Evolutionary conservation across 441 rosid species (phyloP), one percentile per base, ranked within the genome.

Genomic region (Adansonia rubrostipa): DNA sequence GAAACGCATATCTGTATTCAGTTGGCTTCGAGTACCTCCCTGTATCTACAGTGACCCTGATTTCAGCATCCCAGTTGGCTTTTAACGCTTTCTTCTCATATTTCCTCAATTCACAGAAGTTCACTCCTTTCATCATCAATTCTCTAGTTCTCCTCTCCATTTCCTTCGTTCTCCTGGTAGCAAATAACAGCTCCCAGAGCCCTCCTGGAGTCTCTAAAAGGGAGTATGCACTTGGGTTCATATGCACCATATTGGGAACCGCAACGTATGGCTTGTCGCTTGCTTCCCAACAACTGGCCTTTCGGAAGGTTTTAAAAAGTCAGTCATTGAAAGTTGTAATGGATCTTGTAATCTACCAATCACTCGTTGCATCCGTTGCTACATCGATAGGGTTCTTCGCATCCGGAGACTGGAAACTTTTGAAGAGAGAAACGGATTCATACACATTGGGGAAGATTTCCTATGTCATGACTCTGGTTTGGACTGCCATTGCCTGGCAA

Each of bases 401-500:
- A 1, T 82, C 87, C 0, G 79, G 87, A 0, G 90, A 88, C 20
- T 87, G 89, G 87, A 64, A 70, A 58, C 71, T 42, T 28, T 71
- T 87, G 19, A 74, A 76, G 48, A 65, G 36, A 13, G 90, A 87
- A 74, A 84, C 79, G 89, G 75, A 80, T 6, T 78, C 13, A 22
- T 89, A 74, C 56, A 69, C 73, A 5, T 67, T 28, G 4, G 90
- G 92, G 75, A 82, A 79, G 60, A 76, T 82, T 28, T 83, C 87
- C 0, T 87, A 89, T 40, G 9, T 85, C n/a, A 83, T 87, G 89
- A 84, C 72, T 36, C 40, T 87, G 75, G 75, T 81, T 22, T 83
- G 89, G 87, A 87, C 89, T 28, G 86, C 90, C 4, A 14, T 89
- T 42, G 50, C 58, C 22, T 87, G 88, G 87, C 85, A 85, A 70